Evolutionary conservation across 2,329 filamentous ascomycete genomes (phyloP).

Genomic region (Verticillium longisporum): DNA sequence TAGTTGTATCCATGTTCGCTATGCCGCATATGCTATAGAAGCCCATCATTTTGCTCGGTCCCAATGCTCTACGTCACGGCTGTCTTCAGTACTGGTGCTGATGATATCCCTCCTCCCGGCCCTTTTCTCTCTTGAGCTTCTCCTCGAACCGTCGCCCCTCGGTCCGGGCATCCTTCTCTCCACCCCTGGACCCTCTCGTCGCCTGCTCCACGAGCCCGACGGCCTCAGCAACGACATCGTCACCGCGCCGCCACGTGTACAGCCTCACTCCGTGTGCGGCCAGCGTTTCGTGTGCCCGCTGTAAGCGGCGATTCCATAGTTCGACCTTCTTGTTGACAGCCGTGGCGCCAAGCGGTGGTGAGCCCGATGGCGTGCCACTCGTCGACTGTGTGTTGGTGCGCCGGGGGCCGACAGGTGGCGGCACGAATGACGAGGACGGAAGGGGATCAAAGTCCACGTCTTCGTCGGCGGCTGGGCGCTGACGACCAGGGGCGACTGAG

Average conservation of each 20-base stretch:
- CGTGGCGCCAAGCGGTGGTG: conserved; percentile 23
- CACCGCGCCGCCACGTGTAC: conserved; percentile 66
- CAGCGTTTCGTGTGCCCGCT: conserved; percentile 55
- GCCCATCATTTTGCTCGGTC: neutral
- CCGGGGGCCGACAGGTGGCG: conserved; percentile 9
- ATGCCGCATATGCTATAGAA: neutral
- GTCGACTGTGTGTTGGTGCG: conserved; percentile 18
- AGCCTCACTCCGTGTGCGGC: conserved; percentile 60
- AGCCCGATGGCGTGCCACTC: conserved; percentile 22
- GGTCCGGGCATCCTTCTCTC: conserved; percentile 11
- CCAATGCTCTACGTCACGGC: no score
- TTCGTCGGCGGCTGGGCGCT: conserved; percentile 23
- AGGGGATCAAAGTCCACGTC: conserved; percentile 35
- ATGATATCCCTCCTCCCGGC: conserved; percentile 3
- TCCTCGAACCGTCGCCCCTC: conserved; percentile 10
- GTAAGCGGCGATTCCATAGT: conserved; percentile 63
- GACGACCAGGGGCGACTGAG: neutral
- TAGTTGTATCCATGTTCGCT: neutral
- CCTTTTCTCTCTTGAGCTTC: conserved; percentile 6
- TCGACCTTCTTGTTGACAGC: conserved; percentile 61
- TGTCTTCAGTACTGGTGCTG: no score
- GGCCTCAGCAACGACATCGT: conserved; percentile 62
- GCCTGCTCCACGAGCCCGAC: conserved; percentile 55
- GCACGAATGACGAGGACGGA: conserved; percentile 5
- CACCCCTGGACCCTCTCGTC: conserved; percentile 32